Conservation (phyloP, 225 moss, liverwort and hornwort species). For the Anthoceros angustus region DNA sequence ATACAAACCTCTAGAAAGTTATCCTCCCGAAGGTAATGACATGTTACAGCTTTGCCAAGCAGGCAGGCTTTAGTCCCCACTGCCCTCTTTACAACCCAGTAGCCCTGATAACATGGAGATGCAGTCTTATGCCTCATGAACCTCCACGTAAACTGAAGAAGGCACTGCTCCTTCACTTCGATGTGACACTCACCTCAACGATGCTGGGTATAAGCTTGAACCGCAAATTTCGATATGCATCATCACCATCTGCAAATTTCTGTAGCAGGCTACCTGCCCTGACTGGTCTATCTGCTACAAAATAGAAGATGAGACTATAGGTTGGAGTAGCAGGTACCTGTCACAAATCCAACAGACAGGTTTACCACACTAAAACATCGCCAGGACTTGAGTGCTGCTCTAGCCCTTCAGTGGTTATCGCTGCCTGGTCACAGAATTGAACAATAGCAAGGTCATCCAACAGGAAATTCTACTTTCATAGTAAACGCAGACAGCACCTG, state of each 20-base stretch:
- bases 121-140: background rate
- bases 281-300: slow-evolving; percentile 48
- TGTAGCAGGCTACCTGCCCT: slow-evolving; percentile 46
- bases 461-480: background rate
- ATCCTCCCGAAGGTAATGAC: slow-evolving; percentile 45
- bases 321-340: slow-evolving; percentile 63
- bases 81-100: slow-evolving; percentile 72
- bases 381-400: too few species aligned
- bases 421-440: too few species aligned
- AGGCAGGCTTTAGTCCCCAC: slow-evolving; percentile 78
- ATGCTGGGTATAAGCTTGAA: slow-evolving; percentile 76
- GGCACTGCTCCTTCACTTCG: too few species aligned
- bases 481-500: slow-evolving; percentile 24
- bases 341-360: slow-evolving; percentile 6
- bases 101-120: slow-evolving; percentile 29
- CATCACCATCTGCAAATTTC: slow-evolving; percentile 51
- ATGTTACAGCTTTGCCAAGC: slow-evolving; percentile 57
- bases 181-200: slow-evolving; percentile 29
- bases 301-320: slow-evolving; percentile 58
- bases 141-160: too few species aligned
- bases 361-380: background rate
- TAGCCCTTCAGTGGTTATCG: too few species aligned
- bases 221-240: slow-evolving; percentile 45
- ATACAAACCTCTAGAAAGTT: slow-evolving; percentile 52
- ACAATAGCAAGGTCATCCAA: background rate